Evolutionary conservation across 1,284 basidiomycete species (phyloP), one percentile per base, ranked within the genome.

Genomic region (Pascua sp.): DNA sequence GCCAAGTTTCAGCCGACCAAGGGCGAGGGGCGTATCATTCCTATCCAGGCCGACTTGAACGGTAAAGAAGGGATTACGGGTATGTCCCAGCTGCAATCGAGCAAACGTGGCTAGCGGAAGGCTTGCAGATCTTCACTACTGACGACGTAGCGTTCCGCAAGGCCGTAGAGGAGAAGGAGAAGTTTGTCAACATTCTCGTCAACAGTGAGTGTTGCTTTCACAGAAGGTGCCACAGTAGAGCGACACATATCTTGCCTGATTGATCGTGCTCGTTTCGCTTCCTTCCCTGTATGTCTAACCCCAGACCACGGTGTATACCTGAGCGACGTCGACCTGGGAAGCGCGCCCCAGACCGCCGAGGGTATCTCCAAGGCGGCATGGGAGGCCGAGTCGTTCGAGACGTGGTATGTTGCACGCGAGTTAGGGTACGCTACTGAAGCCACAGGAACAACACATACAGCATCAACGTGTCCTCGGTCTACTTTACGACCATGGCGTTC

Each of bases 401-500:
- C 57, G 39, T 76, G 75, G 73, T 67, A 45, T 36, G 63, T 65
- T 15, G 15, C 8, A 5, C 16, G 15, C n/a, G n/a, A n/a, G n/a
- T n/a, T 12, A 11, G 8, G 36, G n/a, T 7, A n/a, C 5, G 4
- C 5, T 1, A 5, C 13, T 42, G 16, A 44, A 8, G 44, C 24
- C 36, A n/a, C 50, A 51, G 50, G 50, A 32, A 60, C 13, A 59
- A 70, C 39, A 68, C 63, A 12, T 74, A 71, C 63, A 51, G 57
- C 17, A 76, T 73, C 65, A 76, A 77, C 66, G 67, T 66, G 41
- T 67, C 71, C 1, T 72, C 70, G 13, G 72, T 73, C 64, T 68
- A 72, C 62, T 77, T 77, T 60, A 71, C 70, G 12, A 61, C 74
- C 4, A 74, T 73, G 47, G 76, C 75, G 15, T 74, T 77, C 70